These are phyloP conservation scores for Mycocentrospora acerina DNA, from an alignment of 2,329 filamentous ascomycete species.

Conservation along the genomic window DNA sequence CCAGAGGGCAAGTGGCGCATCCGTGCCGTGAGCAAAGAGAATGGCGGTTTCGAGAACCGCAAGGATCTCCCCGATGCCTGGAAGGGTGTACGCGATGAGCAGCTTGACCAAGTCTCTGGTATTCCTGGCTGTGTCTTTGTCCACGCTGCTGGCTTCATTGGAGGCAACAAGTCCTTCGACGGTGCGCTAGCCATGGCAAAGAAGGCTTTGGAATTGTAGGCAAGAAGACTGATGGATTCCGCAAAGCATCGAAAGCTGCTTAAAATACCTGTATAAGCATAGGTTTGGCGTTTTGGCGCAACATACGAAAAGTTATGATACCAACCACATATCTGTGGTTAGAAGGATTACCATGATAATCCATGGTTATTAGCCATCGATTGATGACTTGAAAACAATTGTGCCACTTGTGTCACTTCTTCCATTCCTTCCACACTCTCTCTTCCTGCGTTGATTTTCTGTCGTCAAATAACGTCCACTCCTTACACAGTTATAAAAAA, in stretches of 20 bases:
- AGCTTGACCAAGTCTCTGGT: conserved; percentile 72
- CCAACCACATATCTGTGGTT: conserved; percentile 21
- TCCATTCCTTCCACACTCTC: too few relatives aligned
- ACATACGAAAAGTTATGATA: conserved; percentile 30
- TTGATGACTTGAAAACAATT: too few relatives aligned
- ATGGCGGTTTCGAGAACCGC: conserved; percentile 86
- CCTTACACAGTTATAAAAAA: too few relatives aligned
- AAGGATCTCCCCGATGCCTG: conserved; percentile 89
- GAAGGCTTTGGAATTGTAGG: conserved; percentile 62
- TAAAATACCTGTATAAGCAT: conserved; percentile 26
- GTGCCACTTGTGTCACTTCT: too few relatives aligned
- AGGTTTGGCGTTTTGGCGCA: conserved; percentile 30
- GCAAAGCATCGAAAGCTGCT: conserved; percentile 19
- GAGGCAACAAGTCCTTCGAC: conserved; percentile 88
- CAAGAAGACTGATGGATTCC: neutral
- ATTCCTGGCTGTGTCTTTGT: conserved; percentile 83
- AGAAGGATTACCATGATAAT: too few relatives aligned
- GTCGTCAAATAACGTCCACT: too few relatives aligned
- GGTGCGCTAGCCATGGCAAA: conserved; percentile 83
- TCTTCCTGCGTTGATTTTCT: too few relatives aligned
- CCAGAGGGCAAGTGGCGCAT: conserved; percentile 87
- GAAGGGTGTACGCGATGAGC: conserved; percentile 85
- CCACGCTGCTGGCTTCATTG: conserved; percentile 93
- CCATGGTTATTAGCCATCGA: too few relatives aligned
- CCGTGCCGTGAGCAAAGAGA: conserved; percentile 82